A percentile compares a stretch with the other conserved stretches of the same genome.
phyloP scores from a whole-genome alignment of 768 basidiomycete species.

The Phaffia tasmanica region DNA sequence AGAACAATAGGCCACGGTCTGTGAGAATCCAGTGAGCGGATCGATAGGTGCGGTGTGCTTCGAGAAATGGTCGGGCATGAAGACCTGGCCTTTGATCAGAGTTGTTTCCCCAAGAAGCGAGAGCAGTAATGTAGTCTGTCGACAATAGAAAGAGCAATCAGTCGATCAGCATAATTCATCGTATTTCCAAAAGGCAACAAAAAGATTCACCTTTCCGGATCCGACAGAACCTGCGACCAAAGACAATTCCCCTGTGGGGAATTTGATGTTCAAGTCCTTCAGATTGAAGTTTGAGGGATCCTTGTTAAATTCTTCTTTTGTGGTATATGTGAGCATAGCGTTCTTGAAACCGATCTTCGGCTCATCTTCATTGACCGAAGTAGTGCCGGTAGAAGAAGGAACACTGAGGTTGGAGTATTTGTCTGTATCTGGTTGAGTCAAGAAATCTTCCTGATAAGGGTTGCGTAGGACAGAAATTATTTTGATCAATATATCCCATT shows the following conservation, averaged over 20 bases:
- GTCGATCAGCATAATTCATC: background rate
- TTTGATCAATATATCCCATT: too few species aligned
- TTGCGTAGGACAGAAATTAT: too few species aligned
- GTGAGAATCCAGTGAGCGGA: slow-evolving; percentile 12
- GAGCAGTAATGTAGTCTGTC: slow-evolving; percentile 30
- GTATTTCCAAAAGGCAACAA: background rate
- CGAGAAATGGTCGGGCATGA: slow-evolving; percentile 21
- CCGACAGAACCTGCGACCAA: slow-evolving; percentile 34
- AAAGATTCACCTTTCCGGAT: slow-evolving; percentile 27
- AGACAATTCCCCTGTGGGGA: slow-evolving; percentile 30
- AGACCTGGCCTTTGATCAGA: background rate
- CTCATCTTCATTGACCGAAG: background rate
- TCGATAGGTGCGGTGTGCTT: slow-evolving; percentile 3
- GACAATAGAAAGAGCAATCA: background rate
- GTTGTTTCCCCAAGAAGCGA: slow-evolving; percentile 32
- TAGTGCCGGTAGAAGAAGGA: background rate
- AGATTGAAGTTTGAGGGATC: slow-evolving; percentile 26
- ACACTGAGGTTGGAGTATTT: slow-evolving; percentile 35
- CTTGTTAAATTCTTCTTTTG: slow-evolving; percentile 25
- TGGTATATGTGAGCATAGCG: slow-evolving; percentile 33
- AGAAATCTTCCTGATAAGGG: slow-evolving; percentile 32
- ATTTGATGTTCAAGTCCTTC: slow-evolving; percentile 30
- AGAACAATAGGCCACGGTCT: slow-evolving; percentile 18
- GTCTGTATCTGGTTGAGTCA: slow-evolving; percentile 40
- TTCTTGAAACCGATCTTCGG: slow-evolving; percentile 26